Conservation (phyloP, 2,329 filamentous ascomycete species). For the Ophiocordyceps polyrhachis-furcata region DNA sequence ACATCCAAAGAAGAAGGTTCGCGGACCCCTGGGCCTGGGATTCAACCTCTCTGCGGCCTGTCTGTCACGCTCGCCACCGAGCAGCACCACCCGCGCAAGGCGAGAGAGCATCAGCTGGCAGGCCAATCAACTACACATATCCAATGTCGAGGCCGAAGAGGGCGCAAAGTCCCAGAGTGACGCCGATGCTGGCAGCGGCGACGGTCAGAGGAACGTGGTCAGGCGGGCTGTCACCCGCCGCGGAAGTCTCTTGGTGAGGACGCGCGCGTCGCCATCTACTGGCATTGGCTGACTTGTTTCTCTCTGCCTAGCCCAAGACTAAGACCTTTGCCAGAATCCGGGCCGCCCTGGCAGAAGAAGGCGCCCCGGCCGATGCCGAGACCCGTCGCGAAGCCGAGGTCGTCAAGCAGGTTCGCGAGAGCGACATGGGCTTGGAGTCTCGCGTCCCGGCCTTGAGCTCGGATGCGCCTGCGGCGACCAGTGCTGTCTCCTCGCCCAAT, state of each 20-base stretch:
- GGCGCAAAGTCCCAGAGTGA: slow-evolving; percentile 50
- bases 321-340: slow-evolving; percentile 89
- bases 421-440: slow-evolving; percentile 47
- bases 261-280: background rate
- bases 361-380: slow-evolving; percentile 73
- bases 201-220: slow-evolving; percentile 56
- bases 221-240: slow-evolving; percentile 67
- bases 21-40: slow-evolving; percentile 29
- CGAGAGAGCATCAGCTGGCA: slow-evolving; percentile 83
- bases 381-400: slow-evolving; percentile 85
- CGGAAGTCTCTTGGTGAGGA: slow-evolving; percentile 62
- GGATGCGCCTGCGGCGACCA: slow-evolving; percentile 29
- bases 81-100: slow-evolving; percentile 32
- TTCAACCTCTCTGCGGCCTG: slow-evolving; percentile 25
- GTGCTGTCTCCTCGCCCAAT: slow-evolving; percentile 50
- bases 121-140: slow-evolving; percentile 72
- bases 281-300: background rate
- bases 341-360: slow-evolving; percentile 76
- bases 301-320: slow-evolving; percentile 59
- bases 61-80: slow-evolving; percentile 59
- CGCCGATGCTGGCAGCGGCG: slow-evolving; percentile 26
- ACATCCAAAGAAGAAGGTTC: slow-evolving; percentile 39
- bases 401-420: slow-evolving; percentile 84
- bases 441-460: slow-evolving; percentile 18
- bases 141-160: slow-evolving; percentile 49